A percentile compares a stretch with the other conserved stretches of the same genome.
Evolutionary conservation across 768 basidiomycete species (phyloP).

Genomic region (Gyrodon lividus): DNA sequence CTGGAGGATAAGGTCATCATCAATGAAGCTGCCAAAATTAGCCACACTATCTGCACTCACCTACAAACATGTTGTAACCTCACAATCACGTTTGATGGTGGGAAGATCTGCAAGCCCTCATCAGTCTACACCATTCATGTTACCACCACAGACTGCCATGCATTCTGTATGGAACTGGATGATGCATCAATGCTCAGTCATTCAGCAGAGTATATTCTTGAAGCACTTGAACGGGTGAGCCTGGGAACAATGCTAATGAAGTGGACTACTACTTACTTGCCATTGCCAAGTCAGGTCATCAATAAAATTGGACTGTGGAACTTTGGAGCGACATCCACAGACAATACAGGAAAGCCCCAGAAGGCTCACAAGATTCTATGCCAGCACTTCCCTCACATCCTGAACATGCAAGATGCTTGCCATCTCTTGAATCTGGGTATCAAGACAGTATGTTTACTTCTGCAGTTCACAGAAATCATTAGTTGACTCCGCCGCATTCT

Average conservation of each 20-base stretch:
- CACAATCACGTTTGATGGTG: constrained; percentile 22
- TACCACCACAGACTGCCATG: constrained; percentile 1
- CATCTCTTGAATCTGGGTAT: constrained; percentile 30
- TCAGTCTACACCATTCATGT: constrained; percentile 23
- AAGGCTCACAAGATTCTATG: constrained; percentile 12
- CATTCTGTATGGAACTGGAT: constrained; percentile 13
- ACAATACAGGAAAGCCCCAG: constrained; percentile 24
- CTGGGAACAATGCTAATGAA: neutral
- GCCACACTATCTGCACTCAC: constrained; percentile 3
- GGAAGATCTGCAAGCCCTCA: constrained; percentile 7
- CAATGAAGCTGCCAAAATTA: too few species aligned
- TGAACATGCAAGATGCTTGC: constrained; percentile 32
- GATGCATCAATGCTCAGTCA: constrained; percentile 20
- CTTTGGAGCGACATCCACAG: constrained; percentile 18
- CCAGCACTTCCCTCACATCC: constrained; percentile 20
- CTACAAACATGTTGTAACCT: constrained; percentile 7
- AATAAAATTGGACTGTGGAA: constrained; percentile 7
- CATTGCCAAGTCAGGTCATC: constrained; percentile 13
- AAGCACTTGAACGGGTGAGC: constrained; percentile 13
- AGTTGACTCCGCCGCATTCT: neutral
- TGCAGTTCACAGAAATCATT: neutral
- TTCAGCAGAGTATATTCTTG: constrained; percentile 30
- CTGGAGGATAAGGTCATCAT: too few species aligned
- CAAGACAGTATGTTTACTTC: constrained; percentile 18
- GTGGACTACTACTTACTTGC: constrained; percentile 14